Conservation (phyloP, 768 basidiomycete species). For the Lentinula lateritia region DNA sequence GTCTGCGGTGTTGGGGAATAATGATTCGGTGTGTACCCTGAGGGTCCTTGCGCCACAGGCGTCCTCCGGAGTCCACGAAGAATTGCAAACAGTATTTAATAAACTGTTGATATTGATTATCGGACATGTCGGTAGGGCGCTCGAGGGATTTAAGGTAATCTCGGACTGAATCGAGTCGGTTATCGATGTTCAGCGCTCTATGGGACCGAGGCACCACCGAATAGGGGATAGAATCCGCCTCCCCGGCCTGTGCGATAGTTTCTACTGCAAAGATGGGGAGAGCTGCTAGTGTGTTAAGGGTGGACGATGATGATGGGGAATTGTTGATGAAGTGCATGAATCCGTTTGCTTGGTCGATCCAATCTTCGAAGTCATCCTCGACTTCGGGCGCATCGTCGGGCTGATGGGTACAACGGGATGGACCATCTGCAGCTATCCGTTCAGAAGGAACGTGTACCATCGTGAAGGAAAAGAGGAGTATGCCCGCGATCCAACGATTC, state of each 20-base stretch:
- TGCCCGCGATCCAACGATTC: conserved; percentile 15
- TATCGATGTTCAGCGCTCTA: background rate
- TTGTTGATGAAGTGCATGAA: background rate
- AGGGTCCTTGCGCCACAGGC: background rate
- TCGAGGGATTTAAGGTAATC: background rate
- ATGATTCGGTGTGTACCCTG: background rate
- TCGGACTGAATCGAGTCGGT: background rate
- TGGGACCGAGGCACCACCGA: background rate
- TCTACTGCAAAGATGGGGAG: background rate
- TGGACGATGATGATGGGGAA: background rate
- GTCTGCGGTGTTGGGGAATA: background rate
- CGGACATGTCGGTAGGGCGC: background rate
- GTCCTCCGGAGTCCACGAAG: background rate
- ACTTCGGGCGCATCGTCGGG: conserved; percentile 5
- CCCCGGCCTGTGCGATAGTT: background rate
- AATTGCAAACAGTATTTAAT: background rate
- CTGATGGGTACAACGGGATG: conserved; percentile 15
- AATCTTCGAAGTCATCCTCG: conserved; percentile 12
- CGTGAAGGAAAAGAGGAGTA: conserved; percentile 10
- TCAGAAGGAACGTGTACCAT: background rate
- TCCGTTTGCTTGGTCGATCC: background rate
- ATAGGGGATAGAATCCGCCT: background rate
- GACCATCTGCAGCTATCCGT: conserved; percentile 19
- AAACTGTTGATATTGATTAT: background rate
- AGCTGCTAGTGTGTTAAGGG: background rate